Percentiles rank a stretch among this genome's conserved stretches.
phyloP scores from a whole-genome alignment of 495 filamentous ascomycete species.

The Tuber microsphaerosporum region DNA sequence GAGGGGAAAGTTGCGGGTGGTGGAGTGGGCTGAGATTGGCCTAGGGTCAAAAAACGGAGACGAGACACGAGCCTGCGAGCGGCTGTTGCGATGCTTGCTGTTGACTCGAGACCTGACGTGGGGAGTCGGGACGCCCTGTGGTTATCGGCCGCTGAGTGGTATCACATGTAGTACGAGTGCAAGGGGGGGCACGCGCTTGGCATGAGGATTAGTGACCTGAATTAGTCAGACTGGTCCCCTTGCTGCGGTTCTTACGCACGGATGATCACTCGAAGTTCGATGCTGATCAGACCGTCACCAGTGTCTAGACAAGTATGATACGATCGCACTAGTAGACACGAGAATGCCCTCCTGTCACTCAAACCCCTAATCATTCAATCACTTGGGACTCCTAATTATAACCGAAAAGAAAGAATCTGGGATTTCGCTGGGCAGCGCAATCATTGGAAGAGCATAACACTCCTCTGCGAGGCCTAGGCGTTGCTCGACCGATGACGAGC shows the following conservation, averaged over 20 bases:
- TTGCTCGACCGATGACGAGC: neutral
- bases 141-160: neutral
- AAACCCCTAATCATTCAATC: neutral
- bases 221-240: neutral
- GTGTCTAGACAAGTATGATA: neutral
- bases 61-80: too few species aligned
- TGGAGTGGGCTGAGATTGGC: neutral
- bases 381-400: neutral
- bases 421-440: neutral
- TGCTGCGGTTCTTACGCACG: neutral
- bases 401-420: neutral
- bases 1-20: conserved; percentile 6
- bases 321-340: neutral
- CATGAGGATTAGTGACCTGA: neutral
- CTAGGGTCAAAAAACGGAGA: neutral
- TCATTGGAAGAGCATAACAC: neutral
- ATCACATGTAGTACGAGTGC: neutral
- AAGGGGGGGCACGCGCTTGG: neutral
- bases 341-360: neutral
- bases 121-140: neutral
- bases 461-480: neutral
- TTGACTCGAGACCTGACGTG: neutral
- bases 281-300: neutral
- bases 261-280: neutral
- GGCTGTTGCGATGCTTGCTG: neutral